Evolutionary conservation across 2,329 filamentous ascomycete genomes (phyloP).

Genomic region (Botryotinia convoluta): DNA sequence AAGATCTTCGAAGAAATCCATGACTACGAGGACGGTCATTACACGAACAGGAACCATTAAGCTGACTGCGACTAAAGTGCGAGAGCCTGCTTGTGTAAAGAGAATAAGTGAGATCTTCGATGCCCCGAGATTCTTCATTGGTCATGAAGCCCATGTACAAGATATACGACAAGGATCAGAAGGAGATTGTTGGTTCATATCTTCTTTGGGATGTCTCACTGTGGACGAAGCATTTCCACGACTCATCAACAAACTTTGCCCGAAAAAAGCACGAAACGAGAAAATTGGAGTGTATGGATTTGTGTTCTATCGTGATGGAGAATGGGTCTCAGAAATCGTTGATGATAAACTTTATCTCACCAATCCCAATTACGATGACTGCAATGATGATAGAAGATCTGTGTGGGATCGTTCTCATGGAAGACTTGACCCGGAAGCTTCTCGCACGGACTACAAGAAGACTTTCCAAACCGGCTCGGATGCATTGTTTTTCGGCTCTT

Average conservation of each 20-base stretch:
- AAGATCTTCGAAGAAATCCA: not conserved
- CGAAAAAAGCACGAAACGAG: constrained; percentile 36
- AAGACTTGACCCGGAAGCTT: constrained; percentile 18
- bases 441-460: constrained; percentile 50
- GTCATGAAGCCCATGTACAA: constrained; percentile 66
- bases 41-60: constrained; percentile 20
- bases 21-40: constrained; percentile 8
- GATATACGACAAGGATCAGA: constrained; percentile 76
- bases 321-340: constrained; percentile 87
- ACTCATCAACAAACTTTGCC: constrained; percentile 48
- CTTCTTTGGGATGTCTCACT: constrained; percentile 70
- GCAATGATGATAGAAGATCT: constrained; percentile 58
- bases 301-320: constrained; percentile 81
- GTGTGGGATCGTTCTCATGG: constrained; percentile 25
- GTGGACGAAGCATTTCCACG: constrained; percentile 43
- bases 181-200: constrained; percentile 86
- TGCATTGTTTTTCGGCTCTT: constrained; percentile 74
- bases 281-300: constrained; percentile 83
- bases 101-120: constrained; percentile 75
- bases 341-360: constrained; percentile 86
- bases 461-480: constrained; percentile 56
- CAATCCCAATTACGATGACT: constrained; percentile 77
- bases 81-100: constrained; percentile 45
- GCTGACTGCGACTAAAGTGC: constrained; percentile 21
- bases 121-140: constrained; percentile 71